A percentile compares a stretch with the other conserved stretches of the same genome.
These are phyloP conservation scores for Syzygium jambos DNA, from an alignment of 345 rosid genomes.

Conservation along the genomic window DNA sequence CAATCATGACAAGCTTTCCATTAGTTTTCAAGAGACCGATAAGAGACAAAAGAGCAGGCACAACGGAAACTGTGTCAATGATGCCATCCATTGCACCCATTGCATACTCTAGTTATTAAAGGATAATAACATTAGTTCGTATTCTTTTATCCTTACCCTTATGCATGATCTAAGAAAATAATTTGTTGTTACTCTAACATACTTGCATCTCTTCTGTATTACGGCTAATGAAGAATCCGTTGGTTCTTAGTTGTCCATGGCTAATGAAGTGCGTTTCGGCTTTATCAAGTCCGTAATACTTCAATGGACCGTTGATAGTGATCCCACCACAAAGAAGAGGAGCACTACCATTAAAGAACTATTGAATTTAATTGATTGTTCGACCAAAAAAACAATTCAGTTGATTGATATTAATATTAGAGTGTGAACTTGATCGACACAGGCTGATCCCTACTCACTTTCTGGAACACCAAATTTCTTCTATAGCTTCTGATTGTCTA, in stretches of 20 bases:
- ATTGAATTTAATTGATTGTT: too few species aligned
- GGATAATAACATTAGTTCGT: background rate
- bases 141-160: background rate
- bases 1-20: constrained; percentile 41
- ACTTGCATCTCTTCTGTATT: constrained; percentile 25
- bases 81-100: constrained; percentile 37
- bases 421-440: background rate
- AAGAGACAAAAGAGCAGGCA: constrained; percentile 34
- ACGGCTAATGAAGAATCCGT: constrained; percentile 25
- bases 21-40: constrained; percentile 30
- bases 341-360: constrained; percentile 27
- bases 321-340: constrained; percentile 63
- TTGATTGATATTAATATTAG: too few species aligned
- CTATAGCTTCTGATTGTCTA: background rate
- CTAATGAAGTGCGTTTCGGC: constrained; percentile 31
- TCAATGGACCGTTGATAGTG: constrained; percentile 55
- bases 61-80: constrained; percentile 41
- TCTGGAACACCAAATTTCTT: too few species aligned
- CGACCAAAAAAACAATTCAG: too few species aligned
- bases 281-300: constrained; percentile 18
- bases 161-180: background rate
- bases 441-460: background rate
- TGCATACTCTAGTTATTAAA: background rate
- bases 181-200: background rate
- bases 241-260: constrained; percentile 28